Percentiles rank a stretch among this genome's conserved stretches.
Evolutionary conservation across 2,329 filamentous ascomycete species (phyloP).

Genomic region (Acarospora socialis): DNA sequence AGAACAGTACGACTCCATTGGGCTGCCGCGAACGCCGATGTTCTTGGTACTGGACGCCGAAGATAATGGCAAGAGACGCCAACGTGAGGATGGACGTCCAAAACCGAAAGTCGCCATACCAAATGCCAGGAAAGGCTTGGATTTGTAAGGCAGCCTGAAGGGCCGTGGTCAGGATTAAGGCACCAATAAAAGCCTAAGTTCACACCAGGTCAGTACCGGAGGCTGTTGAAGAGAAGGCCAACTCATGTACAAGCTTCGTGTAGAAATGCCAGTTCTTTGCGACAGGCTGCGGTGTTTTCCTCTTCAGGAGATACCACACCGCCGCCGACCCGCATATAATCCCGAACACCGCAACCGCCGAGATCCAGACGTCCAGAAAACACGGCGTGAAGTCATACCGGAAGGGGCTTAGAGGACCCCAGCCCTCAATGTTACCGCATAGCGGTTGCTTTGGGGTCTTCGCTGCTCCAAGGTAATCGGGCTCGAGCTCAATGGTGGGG

Average conservation of each 20-base stretch:
- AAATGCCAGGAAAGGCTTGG: constrained; percentile 50
- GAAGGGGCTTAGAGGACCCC: constrained; percentile 78
- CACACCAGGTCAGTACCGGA: constrained; percentile 2
- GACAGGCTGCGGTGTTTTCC: constrained; percentile 51
- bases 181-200: constrained; percentile 45
- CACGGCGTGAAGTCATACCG: constrained; percentile 95
- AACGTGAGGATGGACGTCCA: constrained; percentile 64
- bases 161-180: constrained; percentile 52
- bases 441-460: constrained; percentile 47
- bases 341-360: constrained; percentile 63
- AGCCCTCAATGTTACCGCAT: constrained; percentile 82
- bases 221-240: constrained; percentile 1
- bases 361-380: constrained; percentile 86
- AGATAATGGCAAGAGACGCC: constrained; percentile 58
- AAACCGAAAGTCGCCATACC: constrained; percentile 71
- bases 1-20: constrained; percentile 79
- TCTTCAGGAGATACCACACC: constrained; percentile 63
- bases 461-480: constrained; percentile 42
- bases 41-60: constrained; percentile 71
- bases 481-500: constrained; percentile 42
- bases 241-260: constrained; percentile 59
- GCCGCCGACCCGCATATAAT: constrained; percentile 63
- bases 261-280: constrained; percentile 87
- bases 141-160: constrained; percentile 67
- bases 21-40: constrained; percentile 70